phyloP scores from a whole-genome alignment of 2,329 filamentous ascomycete genomes.

The Beauveria australis region DNA sequence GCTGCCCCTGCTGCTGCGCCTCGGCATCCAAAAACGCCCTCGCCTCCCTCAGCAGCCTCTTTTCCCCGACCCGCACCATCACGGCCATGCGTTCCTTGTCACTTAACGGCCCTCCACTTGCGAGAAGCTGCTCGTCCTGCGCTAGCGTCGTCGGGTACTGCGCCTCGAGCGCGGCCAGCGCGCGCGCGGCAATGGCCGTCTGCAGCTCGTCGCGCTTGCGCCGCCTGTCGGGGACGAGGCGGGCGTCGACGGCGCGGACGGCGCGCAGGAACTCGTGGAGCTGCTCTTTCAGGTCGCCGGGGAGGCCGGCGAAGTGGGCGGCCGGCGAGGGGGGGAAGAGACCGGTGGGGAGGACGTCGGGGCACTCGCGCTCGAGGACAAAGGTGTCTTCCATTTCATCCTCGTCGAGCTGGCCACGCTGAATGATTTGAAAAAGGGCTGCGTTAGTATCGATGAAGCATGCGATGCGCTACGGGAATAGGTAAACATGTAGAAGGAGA shows the following conservation, averaged over 20 bases:
- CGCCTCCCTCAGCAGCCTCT: constrained; percentile 53
- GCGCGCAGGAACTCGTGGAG: constrained; percentile 42
- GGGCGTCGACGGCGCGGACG: constrained; percentile 35
- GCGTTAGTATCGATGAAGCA: too few relatives aligned
- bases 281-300: constrained; percentile 39
- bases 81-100: constrained; percentile 51
- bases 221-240: constrained; percentile 41
- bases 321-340: constrained; percentile 39
- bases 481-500: background rate
- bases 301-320: background rate
- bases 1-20: constrained; percentile 17
- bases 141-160: constrained; percentile 35
- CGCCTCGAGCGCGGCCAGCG: constrained; percentile 29
- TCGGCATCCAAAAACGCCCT: constrained; percentile 26
- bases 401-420: constrained; percentile 45
- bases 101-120: constrained; percentile 17
- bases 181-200: constrained; percentile 30
- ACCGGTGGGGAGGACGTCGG: constrained; percentile 43
- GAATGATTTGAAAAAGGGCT: background rate
- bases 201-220: constrained; percentile 39
- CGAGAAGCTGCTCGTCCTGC: constrained; percentile 32
- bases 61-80: constrained; percentile 63
- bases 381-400: constrained; percentile 69
- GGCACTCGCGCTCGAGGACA: constrained; percentile 51
- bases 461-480: too few relatives aligned